phyloP scores from a whole-genome alignment of 257 asterid genomes.

The Marsdenia floribunda region DNA sequence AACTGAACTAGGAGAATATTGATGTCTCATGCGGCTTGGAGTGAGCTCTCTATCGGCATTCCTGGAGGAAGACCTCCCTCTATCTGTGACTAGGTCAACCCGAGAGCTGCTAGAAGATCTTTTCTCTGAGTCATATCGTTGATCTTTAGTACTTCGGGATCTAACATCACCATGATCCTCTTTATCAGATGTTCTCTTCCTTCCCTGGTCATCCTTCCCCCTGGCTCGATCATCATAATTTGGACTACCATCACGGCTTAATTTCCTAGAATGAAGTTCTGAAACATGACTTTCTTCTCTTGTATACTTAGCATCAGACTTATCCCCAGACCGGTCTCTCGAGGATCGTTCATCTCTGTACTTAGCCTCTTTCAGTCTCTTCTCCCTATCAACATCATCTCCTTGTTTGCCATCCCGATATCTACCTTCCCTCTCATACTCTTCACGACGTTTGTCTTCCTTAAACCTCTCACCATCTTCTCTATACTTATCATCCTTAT shows the following conservation, averaged over 20 bases:
- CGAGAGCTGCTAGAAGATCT: slow-evolving; percentile 44
- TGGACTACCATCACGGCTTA: slow-evolving; percentile 59
- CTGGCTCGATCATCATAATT: slow-evolving; percentile 62
- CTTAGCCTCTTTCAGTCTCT: slow-evolving; percentile 56
- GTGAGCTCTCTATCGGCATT: slow-evolving; percentile 53
- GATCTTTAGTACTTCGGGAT: slow-evolving; percentile 64
- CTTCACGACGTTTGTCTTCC: slow-evolving; percentile 63
- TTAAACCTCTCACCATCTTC: slow-evolving; percentile 53
- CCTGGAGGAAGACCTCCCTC: slow-evolving; percentile 66
- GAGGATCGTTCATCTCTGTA: slow-evolving; percentile 54
- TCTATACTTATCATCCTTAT: slow-evolving; percentile 35
- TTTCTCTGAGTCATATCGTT: slow-evolving; percentile 59
- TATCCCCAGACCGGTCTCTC: slow-evolving; percentile 63
- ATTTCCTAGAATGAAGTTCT: slow-evolving; percentile 55
- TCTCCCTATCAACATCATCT: slow-evolving; percentile 64
- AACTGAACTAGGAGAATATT: slow-evolving; percentile 68
- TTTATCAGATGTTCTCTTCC: slow-evolving; percentile 62
- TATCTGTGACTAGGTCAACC: slow-evolving; percentile 45
- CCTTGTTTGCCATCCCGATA: slow-evolving; percentile 55
- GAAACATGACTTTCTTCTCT: slow-evolving; percentile 58
- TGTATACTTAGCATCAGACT: slow-evolving; percentile 55
- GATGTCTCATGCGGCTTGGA: slow-evolving; percentile 55
- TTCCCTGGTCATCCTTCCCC: slow-evolving; percentile 65
- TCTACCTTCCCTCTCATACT: slow-evolving; percentile 49
- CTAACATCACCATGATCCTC: slow-evolving; percentile 64